These are phyloP conservation scores for Onygena corvina DNA, from an alignment of 2,329 filamentous ascomycete species.

Conservation along the genomic window DNA sequence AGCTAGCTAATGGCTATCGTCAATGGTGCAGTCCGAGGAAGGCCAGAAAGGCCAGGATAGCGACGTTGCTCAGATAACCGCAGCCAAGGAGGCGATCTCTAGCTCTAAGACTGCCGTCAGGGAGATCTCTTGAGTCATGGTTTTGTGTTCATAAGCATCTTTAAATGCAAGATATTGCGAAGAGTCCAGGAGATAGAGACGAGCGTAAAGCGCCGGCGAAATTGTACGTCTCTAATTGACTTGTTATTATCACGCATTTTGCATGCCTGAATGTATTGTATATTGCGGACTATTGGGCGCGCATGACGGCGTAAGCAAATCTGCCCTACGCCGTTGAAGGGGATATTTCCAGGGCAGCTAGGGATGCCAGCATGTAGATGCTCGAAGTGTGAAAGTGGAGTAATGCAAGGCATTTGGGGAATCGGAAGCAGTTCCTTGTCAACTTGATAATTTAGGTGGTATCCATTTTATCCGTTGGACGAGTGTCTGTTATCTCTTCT, in stretches of 20 bases:
- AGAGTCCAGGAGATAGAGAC: too few species aligned
- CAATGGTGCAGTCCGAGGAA: constrained; percentile 25
- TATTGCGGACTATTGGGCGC: too few species aligned
- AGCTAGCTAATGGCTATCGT: background rate
- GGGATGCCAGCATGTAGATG: too few species aligned
- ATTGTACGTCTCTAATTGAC: constrained; percentile 6
- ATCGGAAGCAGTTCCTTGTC: background rate
- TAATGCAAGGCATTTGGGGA: too few species aligned
- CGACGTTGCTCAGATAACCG: constrained; percentile 32
- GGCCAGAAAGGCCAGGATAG: constrained; percentile 30
- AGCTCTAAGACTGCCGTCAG: constrained; percentile 30
- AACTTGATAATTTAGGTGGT: constrained; percentile 32
- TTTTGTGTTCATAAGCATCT: background rate
- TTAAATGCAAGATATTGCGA: too few species aligned
- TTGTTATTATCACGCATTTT: background rate
- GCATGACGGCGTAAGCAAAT: too few species aligned
- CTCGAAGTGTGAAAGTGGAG: too few species aligned
- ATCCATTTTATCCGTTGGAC: constrained; percentile 54
- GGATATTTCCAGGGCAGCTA: too few species aligned
- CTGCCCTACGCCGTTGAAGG: too few species aligned
- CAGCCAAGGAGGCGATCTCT: constrained; percentile 33
- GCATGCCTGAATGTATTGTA: background rate
- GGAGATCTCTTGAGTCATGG: constrained; percentile 25
- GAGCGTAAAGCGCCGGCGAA: background rate
- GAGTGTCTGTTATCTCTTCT: constrained; percentile 40